A percentile compares a stretch with the other conserved stretches of the same genome.
phyloP scores from a whole-genome alignment of 495 filamentous ascomycete genomes.

The Penicillium simplicissimum region DNA sequence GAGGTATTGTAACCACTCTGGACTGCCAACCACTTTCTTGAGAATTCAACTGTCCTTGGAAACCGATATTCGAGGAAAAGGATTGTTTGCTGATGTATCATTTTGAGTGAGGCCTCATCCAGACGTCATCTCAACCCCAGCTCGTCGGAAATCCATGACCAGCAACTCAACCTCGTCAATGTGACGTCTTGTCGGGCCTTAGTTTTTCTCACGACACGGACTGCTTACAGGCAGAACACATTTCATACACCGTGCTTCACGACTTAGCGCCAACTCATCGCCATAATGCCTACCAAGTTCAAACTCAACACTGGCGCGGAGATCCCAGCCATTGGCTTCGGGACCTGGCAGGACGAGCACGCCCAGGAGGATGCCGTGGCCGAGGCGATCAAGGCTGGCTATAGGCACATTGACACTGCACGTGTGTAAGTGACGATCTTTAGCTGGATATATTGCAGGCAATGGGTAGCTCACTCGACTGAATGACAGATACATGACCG shows the following conservation, averaged over 20 bases:
- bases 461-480: not conserved
- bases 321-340: constrained; percentile 43
- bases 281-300: constrained; percentile 12
- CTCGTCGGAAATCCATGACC: not conserved
- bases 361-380: constrained; percentile 43
- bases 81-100: not conserved
- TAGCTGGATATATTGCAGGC: not conserved
- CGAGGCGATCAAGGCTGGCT: constrained; percentile 49
- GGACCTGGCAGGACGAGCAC: constrained; percentile 47
- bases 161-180: not conserved
- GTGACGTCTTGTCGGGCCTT: not conserved
- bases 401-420: constrained; percentile 60
- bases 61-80: too few species aligned
- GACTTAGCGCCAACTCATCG: too few species aligned
- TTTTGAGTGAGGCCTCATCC: not conserved
- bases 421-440: constrained; percentile 21
- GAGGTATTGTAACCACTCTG: too few species aligned
- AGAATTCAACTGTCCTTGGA: too few species aligned
- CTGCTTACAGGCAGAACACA: too few species aligned
- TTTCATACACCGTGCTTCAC: too few species aligned
- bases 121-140: not conserved
- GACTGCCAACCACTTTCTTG: too few species aligned
- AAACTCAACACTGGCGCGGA: constrained; percentile 45
- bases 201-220: too few species aligned
- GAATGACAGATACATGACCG: constrained; percentile 39